phyloP scores from a whole-genome alignment of 371 early-diverging fungal genomes.

The Mucor piriformis region DNA sequence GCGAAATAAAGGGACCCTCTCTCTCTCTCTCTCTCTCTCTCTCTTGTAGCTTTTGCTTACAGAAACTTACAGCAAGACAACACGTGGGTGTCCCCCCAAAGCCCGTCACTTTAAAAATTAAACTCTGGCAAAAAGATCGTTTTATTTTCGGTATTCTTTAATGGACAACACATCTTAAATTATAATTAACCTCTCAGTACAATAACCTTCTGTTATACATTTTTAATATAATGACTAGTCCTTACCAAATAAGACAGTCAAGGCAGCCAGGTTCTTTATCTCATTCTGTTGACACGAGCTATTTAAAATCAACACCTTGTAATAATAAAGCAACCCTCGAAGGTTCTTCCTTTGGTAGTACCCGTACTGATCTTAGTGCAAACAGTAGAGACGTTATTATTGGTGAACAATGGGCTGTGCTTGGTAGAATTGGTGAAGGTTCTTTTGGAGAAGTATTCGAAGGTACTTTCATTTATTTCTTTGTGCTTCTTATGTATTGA shows the following conservation, averaged over 20 bases:
- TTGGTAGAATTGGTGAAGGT: conserved; percentile 67
- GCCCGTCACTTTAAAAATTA: too few relatives aligned
- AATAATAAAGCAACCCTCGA: conserved; percentile 22
- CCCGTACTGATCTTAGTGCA: conserved; percentile 38
- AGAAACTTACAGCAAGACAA: not conserved
- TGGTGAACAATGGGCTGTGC: conserved; percentile 57
- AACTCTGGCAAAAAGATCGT: not conserved
- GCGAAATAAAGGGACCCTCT: conserved; percentile 7
- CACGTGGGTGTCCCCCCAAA: not conserved
- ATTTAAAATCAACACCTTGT: conserved; percentile 6
- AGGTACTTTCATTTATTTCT: conserved; percentile 35
- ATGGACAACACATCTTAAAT: conserved; percentile 1
- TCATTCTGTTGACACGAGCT: conserved; percentile 15
- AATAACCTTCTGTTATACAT: not conserved
- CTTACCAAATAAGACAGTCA: conserved; percentile 26
- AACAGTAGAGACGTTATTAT: conserved; percentile 51
- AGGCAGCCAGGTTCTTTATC: conserved; percentile 10
- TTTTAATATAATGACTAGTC: conserved; percentile 11
- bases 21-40: too few relatives aligned
- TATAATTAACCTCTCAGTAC: not conserved
- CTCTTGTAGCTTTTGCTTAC: too few relatives aligned
- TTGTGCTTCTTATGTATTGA: not conserved
- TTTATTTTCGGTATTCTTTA: not conserved
- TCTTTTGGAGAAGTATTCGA: conserved; percentile 69
- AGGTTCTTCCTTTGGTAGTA: conserved; percentile 35